Evolutionary conservation across 768 basidiomycete genomes (phyloP).

Genomic region (Lyophyllum semitale): DNA sequence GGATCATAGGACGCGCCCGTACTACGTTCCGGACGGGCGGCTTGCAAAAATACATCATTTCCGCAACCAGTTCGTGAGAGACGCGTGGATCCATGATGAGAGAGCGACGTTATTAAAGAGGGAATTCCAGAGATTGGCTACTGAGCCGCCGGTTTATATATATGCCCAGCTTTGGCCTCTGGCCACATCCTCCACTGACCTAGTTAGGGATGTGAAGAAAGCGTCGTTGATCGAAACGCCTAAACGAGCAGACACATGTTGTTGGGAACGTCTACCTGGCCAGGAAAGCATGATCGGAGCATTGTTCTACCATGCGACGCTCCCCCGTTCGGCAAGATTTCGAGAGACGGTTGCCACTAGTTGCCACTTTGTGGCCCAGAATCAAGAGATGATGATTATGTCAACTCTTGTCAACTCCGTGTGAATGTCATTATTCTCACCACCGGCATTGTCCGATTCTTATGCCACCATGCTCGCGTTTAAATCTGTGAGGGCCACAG

Average conservation of each 20-base stretch:
- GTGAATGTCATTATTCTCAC: neutral
- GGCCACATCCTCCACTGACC: constrained; percentile 2
- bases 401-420: neutral
- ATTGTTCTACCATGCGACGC: constrained; percentile 12
- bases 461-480: constrained; percentile 8
- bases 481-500: neutral
- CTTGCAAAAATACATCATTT: constrained; percentile 7
- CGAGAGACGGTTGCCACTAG: neutral
- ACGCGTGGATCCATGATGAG: constrained; percentile 15
- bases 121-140: neutral
- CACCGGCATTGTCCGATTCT: neutral
- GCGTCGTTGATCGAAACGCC: neutral
- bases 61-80: constrained; percentile 13
- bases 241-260: neutral
- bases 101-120: neutral
- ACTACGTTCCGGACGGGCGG: neutral
- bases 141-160: neutral
- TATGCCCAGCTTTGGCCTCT: constrained; percentile 4
- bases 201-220: neutral
- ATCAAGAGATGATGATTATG: neutral
- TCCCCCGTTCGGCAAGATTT: neutral
- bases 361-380: neutral
- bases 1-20: constrained; percentile 3
- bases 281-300: constrained; percentile 2
- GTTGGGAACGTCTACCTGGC: constrained; percentile 1